phyloP scores from a whole-genome alignment of 140 eudicot species.

The Stevia rebaudiana region DNA sequence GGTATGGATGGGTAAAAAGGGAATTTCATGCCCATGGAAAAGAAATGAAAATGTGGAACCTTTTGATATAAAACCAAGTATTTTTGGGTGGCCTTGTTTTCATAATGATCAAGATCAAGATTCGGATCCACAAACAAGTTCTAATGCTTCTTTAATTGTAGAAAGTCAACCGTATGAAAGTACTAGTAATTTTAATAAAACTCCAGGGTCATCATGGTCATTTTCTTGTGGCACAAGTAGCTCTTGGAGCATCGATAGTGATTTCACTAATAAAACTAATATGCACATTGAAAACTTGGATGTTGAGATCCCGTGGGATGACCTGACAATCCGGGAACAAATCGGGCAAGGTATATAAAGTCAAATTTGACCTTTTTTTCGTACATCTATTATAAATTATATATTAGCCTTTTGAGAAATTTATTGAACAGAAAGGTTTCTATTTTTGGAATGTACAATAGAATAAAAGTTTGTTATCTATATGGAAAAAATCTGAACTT shows the following conservation, averaged over 20 bases:
- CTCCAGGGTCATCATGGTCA: conserved; percentile 57
- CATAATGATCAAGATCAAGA: conserved; percentile 53
- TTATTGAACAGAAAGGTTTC: no score
- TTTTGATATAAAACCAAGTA: no score
- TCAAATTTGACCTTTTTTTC: no score
- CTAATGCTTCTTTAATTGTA: no score
- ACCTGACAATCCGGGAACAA: conserved; percentile 68
- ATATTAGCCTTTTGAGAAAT: background rate
- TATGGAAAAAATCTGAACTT: no score
- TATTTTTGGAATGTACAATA: no score
- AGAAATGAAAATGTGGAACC: no score
- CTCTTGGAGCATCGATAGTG: conserved; percentile 54
- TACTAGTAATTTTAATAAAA: conserved; percentile 35
- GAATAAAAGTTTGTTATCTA: no score
- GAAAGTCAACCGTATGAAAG: conserved; percentile 29
- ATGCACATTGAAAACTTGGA: conserved; percentile 47
- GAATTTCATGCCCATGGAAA: conserved; percentile 71
- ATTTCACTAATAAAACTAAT: conserved; percentile 48
- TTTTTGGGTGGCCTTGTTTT: conserved; percentile 54
- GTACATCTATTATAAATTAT: no score
- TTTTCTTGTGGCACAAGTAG: conserved; percentile 66
- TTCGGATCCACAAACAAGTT: conserved; percentile 23
- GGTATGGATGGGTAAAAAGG: conserved; percentile 63
- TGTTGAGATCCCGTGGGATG: conserved; percentile 78
- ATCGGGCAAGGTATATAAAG: conserved; percentile 90